Conservation (phyloP, 2,329 filamentous ascomycete genomes). For the Cladosporium cucumerinum region DNA sequence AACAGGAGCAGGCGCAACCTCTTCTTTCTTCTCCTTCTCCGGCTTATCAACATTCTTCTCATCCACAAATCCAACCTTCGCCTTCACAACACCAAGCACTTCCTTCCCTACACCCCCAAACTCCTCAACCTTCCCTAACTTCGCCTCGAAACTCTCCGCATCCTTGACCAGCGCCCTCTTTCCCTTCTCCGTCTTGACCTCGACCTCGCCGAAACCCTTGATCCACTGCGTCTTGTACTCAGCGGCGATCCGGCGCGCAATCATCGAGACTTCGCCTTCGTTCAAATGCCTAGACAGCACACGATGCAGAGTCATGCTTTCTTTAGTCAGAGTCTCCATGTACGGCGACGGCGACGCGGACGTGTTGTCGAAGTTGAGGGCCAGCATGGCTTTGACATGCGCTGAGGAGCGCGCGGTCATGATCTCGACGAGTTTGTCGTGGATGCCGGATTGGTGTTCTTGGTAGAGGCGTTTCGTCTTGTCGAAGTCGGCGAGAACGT, state of each 20-base stretch:
- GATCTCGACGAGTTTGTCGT: slow-evolving; percentile 90
- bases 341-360: slow-evolving; percentile 56
- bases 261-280: slow-evolving; percentile 71
- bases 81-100: slow-evolving; percentile 38
- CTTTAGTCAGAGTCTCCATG: slow-evolving; percentile 83
- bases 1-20: neutral
- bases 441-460: slow-evolving; percentile 86
- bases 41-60: slow-evolving; percentile 11
- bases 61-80: slow-evolving; percentile 45
- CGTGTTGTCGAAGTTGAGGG: slow-evolving; percentile 68
- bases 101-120: slow-evolving; percentile 64
- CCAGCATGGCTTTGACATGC: slow-evolving; percentile 71
- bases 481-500: slow-evolving; percentile 73
- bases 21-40: slow-evolving; percentile 2
- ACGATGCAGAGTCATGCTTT: slow-evolving; percentile 79
- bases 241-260: slow-evolving; percentile 81
- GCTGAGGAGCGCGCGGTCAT: slow-evolving; percentile 74
- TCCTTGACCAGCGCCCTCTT: slow-evolving; percentile 77
- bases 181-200: slow-evolving; percentile 63
- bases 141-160: slow-evolving; percentile 66
- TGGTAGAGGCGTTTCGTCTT: slow-evolving; percentile 78
- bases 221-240: slow-evolving; percentile 79
- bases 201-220: slow-evolving; percentile 63
- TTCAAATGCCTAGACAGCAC: slow-evolving; percentile 79
- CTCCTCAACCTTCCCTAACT: slow-evolving; percentile 74